phyloP scores from a whole-genome alignment of 192 early-diverging fungal species.

The Backusella morwellensis region DNA sequence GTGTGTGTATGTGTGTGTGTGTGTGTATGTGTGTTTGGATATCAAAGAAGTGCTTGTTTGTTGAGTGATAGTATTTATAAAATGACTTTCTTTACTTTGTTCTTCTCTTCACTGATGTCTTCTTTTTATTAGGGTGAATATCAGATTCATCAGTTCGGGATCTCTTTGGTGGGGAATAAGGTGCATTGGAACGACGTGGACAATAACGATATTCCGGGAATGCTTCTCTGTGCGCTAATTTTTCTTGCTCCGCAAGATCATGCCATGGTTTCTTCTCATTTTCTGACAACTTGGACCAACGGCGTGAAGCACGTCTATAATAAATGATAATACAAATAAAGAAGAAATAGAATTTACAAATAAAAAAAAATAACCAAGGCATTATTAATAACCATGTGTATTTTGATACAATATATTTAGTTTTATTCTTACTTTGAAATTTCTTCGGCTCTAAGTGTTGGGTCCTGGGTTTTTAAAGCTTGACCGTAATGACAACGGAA shows the following conservation, averaged over 20 bases:
- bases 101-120: neutral
- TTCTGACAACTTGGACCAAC: slow-evolving; percentile 31
- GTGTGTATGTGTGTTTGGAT: neutral
- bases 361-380: neutral
- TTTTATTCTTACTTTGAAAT: slow-evolving; percentile 34
- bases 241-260: slow-evolving; percentile 37
- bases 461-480: slow-evolving; percentile 37
- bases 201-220: slow-evolving; percentile 41
- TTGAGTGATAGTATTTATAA: neutral
- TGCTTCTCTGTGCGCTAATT: slow-evolving; percentile 36
- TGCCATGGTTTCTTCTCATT: slow-evolving; percentile 39
- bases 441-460: slow-evolving; percentile 35
- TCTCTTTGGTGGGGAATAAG: slow-evolving; percentile 1
- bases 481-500: slow-evolving; percentile 41
- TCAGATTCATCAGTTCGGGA: neutral
- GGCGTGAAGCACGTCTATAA: slow-evolving; percentile 34
- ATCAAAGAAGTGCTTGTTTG: neutral
- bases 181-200: slow-evolving; percentile 22
- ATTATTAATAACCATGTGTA: neutral
- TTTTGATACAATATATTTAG: neutral
- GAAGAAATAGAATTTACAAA: neutral
- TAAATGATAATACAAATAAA: neutral
- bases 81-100: neutral
- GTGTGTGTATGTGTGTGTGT: neutral
- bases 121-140: neutral